Evolutionary conservation across 345 rosid species (phyloP).

Genomic region (Pistacia vera): DNA sequence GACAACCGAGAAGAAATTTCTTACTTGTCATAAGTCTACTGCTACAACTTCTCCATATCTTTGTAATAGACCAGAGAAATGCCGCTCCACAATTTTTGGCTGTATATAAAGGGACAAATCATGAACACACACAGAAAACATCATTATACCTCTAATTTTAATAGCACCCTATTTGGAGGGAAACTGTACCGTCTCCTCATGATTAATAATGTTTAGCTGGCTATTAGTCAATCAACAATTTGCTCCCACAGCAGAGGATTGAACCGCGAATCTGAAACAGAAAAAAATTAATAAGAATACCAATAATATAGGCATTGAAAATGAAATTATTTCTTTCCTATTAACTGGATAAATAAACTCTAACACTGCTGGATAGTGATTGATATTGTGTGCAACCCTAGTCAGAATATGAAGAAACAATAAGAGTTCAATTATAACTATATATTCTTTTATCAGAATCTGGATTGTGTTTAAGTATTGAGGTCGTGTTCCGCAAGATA

Average conservation of each 20-base stretch:
- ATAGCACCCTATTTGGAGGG: conserved; percentile 2
- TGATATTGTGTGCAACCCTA: not conserved
- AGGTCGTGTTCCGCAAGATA: too few relatives aligned
- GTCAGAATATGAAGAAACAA: too few relatives aligned
- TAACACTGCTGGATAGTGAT: not conserved
- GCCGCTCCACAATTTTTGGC: conserved; percentile 86
- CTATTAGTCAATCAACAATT: conserved; percentile 95
- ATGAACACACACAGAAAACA: conserved; percentile 17
- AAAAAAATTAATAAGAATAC: conserved; percentile 8
- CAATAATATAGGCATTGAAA: not conserved
- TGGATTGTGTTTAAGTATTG: too few relatives aligned
- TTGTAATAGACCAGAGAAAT: conserved; percentile 82
- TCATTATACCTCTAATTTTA: conserved; percentile 20
- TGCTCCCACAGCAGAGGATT: conserved; percentile 99
- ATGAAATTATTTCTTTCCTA: not conserved
- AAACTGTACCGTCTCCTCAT: conserved; percentile 65
- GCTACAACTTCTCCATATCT: conserved; percentile 83
- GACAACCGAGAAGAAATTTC: conserved; percentile 20
- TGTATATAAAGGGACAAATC: conserved; percentile 31
- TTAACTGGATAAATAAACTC: not conserved
- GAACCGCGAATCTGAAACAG: conserved; percentile 84
- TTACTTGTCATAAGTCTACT: conserved; percentile 78
- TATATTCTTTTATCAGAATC: too few relatives aligned
- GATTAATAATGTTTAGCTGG: too few relatives aligned
- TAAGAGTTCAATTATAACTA: too few relatives aligned